A percentile compares a stretch with the other conserved stretches of the same genome.
phyloP scores from a whole-genome alignment of 441 rosid species.

The Populus hybrid region DNA sequence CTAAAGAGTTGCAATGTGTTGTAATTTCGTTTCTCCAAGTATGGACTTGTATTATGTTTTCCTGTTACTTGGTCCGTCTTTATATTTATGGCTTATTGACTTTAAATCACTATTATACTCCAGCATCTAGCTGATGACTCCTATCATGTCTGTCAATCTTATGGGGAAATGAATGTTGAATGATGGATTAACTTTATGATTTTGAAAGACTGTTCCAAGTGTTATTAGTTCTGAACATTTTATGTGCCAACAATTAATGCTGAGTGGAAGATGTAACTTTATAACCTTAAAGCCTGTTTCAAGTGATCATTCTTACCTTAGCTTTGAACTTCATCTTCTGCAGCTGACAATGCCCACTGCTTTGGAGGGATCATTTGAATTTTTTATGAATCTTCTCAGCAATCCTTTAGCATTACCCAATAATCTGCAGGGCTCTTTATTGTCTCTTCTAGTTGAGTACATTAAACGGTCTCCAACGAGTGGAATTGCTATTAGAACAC shows the following conservation, averaged over 20 bases:
- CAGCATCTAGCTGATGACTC: neutral
- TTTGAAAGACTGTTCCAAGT: neutral
- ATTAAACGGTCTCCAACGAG: conserved; percentile 51
- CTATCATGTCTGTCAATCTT: neutral
- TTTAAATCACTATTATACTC: neutral
- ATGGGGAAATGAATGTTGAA: neutral
- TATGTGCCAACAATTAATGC: neutral
- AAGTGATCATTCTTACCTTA: conserved; percentile 13
- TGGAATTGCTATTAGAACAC: conserved; percentile 45
- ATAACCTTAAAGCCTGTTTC: neutral
- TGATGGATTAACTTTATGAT: neutral
- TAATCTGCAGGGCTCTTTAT: conserved; percentile 57
- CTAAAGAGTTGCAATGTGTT: neutral
- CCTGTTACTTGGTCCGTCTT: neutral
- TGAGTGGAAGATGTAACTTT: conserved; percentile 7
- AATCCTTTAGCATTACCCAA: conserved; percentile 50
- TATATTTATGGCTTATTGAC: neutral
- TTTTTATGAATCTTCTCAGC: conserved; percentile 64
- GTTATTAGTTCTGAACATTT: neutral
- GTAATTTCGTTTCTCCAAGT: neutral
- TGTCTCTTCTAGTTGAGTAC: conserved; percentile 66
- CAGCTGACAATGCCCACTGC: conserved; percentile 65
- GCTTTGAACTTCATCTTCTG: conserved; percentile 34
- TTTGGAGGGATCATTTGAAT: conserved; percentile 86
- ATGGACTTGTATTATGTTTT: neutral